Evolutionary conservation across 345 rosid genomes (phyloP), one percentile per base, ranked within the genome.

Genomic region (Moricandia arvensis): DNA sequence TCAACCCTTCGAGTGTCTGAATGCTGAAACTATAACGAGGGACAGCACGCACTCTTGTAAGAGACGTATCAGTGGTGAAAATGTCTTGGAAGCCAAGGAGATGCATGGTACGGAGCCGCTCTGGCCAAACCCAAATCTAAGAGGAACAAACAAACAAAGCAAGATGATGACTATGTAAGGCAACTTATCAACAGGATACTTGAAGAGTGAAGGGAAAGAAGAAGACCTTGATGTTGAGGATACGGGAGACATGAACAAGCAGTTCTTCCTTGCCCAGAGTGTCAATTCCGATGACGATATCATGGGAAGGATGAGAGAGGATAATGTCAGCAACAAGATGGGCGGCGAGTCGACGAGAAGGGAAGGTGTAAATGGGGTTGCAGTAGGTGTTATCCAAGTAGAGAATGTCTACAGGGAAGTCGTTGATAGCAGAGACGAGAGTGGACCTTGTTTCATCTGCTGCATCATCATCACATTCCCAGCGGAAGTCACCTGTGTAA

Each of bases 71-170:
- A 11, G 95, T 88, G 4, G 97, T 89, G 87, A 93, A 90, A 35
- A 64, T 72, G 73, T 83, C 88, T 38, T 87, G 69, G 78, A 75
- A 84, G 3, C 93, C 93, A 29, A 90, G 90, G 53, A 89, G 86
- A 81, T 93, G 93, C 90, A 93, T 86, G 29, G 87, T 89, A 55
- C 86, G 90, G 63, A 93, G 86, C 63, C 97, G 89, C 75, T 93
- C 95, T 12, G 91, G 98, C 97, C 97, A 90, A 75, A 90, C 95
- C 97, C 97, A 93, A 84, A 90, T 89, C 95, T 89, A 58, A 30
- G 13, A 57, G 62, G 66, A 45, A 58, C 41, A 74, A 66, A 30
- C 3, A 33, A 11, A 18, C 7, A 60, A n/a, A n/a, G n/a, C n/a
- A n/a, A n/a, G n/a, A n/a, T n/a, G n/a, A n/a, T n/a, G n/a, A n/a